Base-by-base conservation (phyloP, 2,329 filamentous ascomycete genomes). In the Hypocrella siamensis region DNA sequence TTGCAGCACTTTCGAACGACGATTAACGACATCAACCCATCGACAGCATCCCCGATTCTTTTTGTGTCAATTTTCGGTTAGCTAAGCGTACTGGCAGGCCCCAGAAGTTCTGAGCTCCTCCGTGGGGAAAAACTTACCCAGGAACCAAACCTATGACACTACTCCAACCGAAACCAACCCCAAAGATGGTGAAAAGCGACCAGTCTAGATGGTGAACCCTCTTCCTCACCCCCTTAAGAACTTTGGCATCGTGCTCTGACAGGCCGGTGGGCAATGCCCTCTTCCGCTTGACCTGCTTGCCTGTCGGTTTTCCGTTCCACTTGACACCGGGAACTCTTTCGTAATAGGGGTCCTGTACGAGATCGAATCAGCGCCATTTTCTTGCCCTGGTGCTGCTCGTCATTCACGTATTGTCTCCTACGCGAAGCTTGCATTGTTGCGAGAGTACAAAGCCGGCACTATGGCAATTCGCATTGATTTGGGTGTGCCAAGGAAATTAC, bases 111-210 rank as follows among this genome's bases (percentile, higher is more conserved):
- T n/a, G n/a, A n/a, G n/a, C n/a, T n/a, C n/a, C n/a, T n/a, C n/a
- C n/a, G 9, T 14, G n/a, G 11, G 25, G 18, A 15, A 18, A 6
- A 10, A 68, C 80, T 65, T 67, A 84, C 70, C 71, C 71, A 43
- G 90, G 90, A 33, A 96, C 55, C 6, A 96, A 50, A 11, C 78
- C 90, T 45, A 96, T 82, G 35, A 93, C 70, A 44, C 78, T 80
- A 31, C 81, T 74, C 84, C 85, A 94, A 33, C 90, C 90, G 48
- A 96, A 86, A 35, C 77, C 72, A 36, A 93, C 67, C 27, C 85
- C 84, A 40, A 79, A 71, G 48, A 83, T 71, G 47, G 71, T 85
- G 61, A 88, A 92, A 5, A 93, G 69, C 34, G 70, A 72, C 63
- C 84, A 79, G 54, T 96, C 90, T 17, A 94, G 70, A 24, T 74